Percentiles rank a stretch among this genome's conserved stretches.
Evolutionary conservation across 768 basidiomycete species (phyloP).

Genomic region (Tylopilus sp.): DNA sequence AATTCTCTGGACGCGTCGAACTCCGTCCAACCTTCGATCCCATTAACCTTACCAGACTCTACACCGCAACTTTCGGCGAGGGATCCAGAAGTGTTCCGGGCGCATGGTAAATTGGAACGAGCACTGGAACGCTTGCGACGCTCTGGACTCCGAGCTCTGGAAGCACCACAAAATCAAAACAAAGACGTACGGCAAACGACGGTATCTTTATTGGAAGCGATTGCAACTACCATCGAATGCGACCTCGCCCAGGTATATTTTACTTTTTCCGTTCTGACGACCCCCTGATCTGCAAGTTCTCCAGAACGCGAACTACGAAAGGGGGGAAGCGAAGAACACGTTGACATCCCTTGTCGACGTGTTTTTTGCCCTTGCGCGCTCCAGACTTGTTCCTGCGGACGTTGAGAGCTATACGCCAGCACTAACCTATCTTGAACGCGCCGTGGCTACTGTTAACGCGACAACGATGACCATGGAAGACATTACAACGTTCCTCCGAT

Average conservation of each 20-base stretch:
- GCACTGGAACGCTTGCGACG: constrained; percentile 59
- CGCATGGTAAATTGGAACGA: constrained; percentile 53
- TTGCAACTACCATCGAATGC: constrained; percentile 33
- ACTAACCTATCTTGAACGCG: constrained; percentile 46
- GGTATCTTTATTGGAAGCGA: constrained; percentile 34
- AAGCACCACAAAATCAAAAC: constrained; percentile 23
- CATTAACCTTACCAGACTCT: neutral
- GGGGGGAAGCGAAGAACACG: constrained; percentile 30
- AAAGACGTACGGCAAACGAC: constrained; percentile 10
- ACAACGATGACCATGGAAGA: constrained; percentile 16
- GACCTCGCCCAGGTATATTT: constrained; percentile 31
- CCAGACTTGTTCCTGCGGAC: constrained; percentile 37
- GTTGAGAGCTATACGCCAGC: constrained; percentile 45
- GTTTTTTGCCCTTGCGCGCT: constrained; percentile 51
- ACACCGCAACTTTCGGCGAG: neutral
- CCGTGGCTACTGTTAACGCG: constrained; percentile 28
- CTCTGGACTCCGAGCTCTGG: constrained; percentile 45
- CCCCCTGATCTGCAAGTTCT: neutral
- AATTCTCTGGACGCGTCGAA: constrained; percentile 3
- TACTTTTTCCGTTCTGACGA: neutral
- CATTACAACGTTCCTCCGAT: constrained; percentile 57
- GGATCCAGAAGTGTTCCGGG: constrained; percentile 27
- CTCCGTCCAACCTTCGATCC: neutral
- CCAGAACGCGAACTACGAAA: constrained; percentile 2
- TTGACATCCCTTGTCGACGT: constrained; percentile 51